Evolutionary conservation across 306 rosid species (phyloP).

Genomic region (Casuarina glauca): DNA sequence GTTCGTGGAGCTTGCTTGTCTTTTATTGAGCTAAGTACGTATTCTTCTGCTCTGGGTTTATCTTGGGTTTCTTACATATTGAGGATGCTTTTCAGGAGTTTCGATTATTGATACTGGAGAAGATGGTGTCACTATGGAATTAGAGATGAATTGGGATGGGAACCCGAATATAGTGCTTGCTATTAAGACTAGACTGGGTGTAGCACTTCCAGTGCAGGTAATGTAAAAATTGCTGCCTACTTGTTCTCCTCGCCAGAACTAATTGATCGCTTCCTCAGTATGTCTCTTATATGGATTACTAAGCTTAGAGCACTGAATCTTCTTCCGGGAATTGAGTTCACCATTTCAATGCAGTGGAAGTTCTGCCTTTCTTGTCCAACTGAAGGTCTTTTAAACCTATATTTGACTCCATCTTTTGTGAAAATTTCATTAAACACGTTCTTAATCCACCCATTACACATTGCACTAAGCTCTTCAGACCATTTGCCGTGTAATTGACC

Average conservation of each 20-base stretch:
- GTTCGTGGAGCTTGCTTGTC: background rate
- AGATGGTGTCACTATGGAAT: conserved; percentile 78
- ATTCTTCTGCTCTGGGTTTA: background rate
- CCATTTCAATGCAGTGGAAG: conserved; percentile 18
- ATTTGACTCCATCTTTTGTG: background rate
- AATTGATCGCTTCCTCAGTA: conserved; percentile 6
- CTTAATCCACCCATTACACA: background rate
- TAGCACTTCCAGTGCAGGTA: conserved; percentile 92
- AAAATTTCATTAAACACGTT: background rate
- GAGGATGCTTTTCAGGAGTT: conserved; percentile 57
- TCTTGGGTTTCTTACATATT: conserved; percentile 31
- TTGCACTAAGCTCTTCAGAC: background rate
- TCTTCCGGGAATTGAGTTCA: background rate
- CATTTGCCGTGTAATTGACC: background rate
- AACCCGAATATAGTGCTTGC: conserved; percentile 87
- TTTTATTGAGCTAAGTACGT: background rate
- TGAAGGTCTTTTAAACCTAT: conserved; percentile 16
- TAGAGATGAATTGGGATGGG: conserved; percentile 99
- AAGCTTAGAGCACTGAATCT: background rate
- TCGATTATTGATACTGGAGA: conserved; percentile 73
- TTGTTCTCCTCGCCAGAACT: conserved; percentile 13
- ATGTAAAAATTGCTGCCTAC: conserved; percentile 6
- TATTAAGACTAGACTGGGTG: conserved; percentile 81
- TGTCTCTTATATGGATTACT: background rate
- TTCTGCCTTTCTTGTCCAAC: conserved; percentile 19